phyloP scores from a whole-genome alignment of 495 filamentous ascomycete genomes.

The Xylaria telfairii region DNA sequence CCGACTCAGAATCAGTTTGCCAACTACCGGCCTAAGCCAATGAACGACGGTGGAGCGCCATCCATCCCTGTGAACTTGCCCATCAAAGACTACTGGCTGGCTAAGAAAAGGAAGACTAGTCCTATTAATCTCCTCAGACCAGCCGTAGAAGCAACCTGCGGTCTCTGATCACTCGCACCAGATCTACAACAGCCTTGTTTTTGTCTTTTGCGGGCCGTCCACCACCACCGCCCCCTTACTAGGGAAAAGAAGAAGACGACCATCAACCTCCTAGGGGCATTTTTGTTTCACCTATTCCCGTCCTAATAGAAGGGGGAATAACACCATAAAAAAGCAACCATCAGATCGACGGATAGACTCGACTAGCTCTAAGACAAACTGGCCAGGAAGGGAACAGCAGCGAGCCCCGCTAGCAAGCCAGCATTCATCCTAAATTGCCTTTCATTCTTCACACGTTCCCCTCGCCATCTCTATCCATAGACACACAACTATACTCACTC shows the following conservation, averaged over 20 bases:
- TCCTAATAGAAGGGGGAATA: constrained; percentile 19
- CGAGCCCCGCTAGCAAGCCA: constrained; percentile 21
- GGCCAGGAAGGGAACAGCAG: constrained; percentile 26
- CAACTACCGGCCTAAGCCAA: constrained; percentile 37
- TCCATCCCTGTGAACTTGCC: constrained; percentile 35
- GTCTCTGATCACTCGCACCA: constrained; percentile 29
- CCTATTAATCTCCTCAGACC: constrained; percentile 39
- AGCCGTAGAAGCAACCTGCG: constrained; percentile 35
- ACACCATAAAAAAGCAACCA: constrained; percentile 26
- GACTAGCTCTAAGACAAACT: constrained; percentile 39
- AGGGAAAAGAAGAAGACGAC: not conserved
- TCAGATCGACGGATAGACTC: constrained; percentile 31
- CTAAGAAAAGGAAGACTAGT: constrained; percentile 40
- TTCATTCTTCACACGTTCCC: constrained; percentile 21
- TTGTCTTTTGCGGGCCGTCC: constrained; percentile 23
- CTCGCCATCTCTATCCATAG: constrained; percentile 14
- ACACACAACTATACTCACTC: constrained; percentile 19
- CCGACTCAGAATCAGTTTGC: constrained; percentile 46
- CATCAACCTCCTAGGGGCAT: constrained; percentile 25
- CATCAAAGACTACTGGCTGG: constrained; percentile 39
- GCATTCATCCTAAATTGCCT: constrained; percentile 17
- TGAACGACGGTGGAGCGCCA: constrained; percentile 28
- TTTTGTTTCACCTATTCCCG: constrained; percentile 35
- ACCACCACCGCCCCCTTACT: constrained; percentile 1
- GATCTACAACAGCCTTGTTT: constrained; percentile 27